Evolutionary conservation across 2,329 filamentous ascomycete species (phyloP), one percentile per base, ranked within the genome.

Genomic region (Pseudonectria foliicola): DNA sequence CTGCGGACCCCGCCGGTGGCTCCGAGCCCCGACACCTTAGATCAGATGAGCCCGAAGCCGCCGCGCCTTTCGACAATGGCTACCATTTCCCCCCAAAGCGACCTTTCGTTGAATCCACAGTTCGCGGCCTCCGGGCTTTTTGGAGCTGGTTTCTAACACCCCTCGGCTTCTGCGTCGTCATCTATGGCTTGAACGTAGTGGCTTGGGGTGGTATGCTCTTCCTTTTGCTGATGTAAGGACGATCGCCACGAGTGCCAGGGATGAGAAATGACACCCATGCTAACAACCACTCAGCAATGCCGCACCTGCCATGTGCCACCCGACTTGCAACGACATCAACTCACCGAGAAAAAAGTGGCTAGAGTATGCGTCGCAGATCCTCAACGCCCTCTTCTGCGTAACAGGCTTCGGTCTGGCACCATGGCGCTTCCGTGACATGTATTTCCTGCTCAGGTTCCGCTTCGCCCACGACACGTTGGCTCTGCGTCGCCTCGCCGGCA

Each of bases 181-280:
- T 94, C 6, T 94, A 93, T 59, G 78, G 82, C 10, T 71, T 92
- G 38, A 89, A 90, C 44, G 74, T 94, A 13, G 76, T 94, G 8
- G 88, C 84, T 1, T 94, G 87, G 87, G 87, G 87, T 33, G 86
- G 83, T 38, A 94, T 94, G 87, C 70, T 94, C 24, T 93, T 94
- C 61, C 66, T 94, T 13, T 68, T 95, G 3, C 75, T 94, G 16
- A 83, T 80, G 65, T 85, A 87, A 50, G 85, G 73, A 21, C 15
- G 12, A 11, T 31, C 8, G 6, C 10, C 12, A 12, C 7, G 15
- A 6, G 10, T 24, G 21, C 29, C 21, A 24, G 40, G 35, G 23
- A 33, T 16, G n/a, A n/a, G n/a, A 11, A 10, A 10, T 25, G 7
- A 27, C 13, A 13, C 13, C 25, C 11, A 35, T 8, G 21, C 15